phyloP scores from a whole-genome alignment of 2,329 filamentous ascomycete species.

The Ophiostoma tasmaniense region DNA sequence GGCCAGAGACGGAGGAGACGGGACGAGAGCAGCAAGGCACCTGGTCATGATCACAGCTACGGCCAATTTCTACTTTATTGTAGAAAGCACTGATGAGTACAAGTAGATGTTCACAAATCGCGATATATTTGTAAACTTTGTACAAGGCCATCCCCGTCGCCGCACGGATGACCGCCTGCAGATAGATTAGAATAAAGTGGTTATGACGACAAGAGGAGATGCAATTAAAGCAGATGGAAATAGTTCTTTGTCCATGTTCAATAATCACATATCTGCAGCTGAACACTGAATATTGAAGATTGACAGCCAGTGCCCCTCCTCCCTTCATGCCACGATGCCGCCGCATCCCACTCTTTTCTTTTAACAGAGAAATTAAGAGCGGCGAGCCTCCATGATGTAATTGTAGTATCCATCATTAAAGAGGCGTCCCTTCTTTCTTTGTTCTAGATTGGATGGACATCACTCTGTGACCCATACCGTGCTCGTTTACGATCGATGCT shows the following conservation, averaged over 20 bases:
- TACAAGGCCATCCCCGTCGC: not conserved
- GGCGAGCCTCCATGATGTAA: not conserved
- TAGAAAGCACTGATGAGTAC: too few species aligned
- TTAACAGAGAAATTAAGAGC: not conserved
- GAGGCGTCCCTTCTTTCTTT: not conserved
- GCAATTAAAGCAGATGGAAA: not conserved
- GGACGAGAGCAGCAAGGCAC: not conserved
- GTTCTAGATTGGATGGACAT: not conserved
- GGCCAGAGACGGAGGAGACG: not conserved
- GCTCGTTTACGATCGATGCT: not conserved
- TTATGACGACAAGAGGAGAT: not conserved
- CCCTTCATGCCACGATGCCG: not conserved
- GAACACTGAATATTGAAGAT: not conserved
- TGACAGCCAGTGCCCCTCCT: not conserved
- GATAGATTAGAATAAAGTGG: not conserved
- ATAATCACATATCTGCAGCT: not conserved
- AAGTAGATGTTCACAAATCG: not conserved
- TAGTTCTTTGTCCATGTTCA: not conserved
- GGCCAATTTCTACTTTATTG: not conserved
- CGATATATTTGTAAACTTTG: too few species aligned
- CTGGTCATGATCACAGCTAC: conserved; percentile 7
- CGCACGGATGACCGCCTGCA: not conserved
- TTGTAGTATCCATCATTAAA: not conserved
- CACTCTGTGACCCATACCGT: not conserved
- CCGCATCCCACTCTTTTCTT: not conserved